Base-by-base conservation (phyloP, 306 rosid genomes). In the Acacia melanoxylon region DNA sequence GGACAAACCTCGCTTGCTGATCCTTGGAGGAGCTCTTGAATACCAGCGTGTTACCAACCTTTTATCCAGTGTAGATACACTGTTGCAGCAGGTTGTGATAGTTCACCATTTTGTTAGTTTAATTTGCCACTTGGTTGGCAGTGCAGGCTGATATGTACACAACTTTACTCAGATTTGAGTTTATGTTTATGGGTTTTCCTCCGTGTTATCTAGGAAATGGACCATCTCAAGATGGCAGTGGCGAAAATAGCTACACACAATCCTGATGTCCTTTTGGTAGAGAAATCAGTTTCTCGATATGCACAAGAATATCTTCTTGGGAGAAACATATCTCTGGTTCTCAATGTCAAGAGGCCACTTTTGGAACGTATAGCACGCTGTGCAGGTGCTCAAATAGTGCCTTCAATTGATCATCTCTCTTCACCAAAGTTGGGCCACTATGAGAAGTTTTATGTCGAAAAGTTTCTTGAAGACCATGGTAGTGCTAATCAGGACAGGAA, bases 1-100 rank as follows among this genome's bases (percentile, higher is more conserved):
- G 59, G 88, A 90, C 79, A 96, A 85, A 81, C 89, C 99, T 78
- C 97, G 97, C 72, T 1, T 96, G 20, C 83, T 96, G 87, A 86
- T 96, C 83, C 97, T 96, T 83, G 94, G 96, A 79, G 99, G 99
- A 66, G 99, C 99, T 85, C 98, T 96, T 68, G 99, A 96, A 88
- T 96, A 96, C 88, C 99, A 96, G 84, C 92, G 98, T 59, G 96
- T 96, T 69, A 78, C 94, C 68, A 92, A 90, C 81, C 92, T 81
- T 83, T 84, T 93, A 70, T 96, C 99, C 16, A 93, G 99, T 91
- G 92, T 96, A 75, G 98, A 93, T 90, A 93, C 99, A 51, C 88
- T 96, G 83, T 82, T 93, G 88, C 99, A 96, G 94, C 99, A 96
- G 99, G 99, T 96, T 93, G 78, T 81, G 74, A 62, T 82, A 68